Evolutionary conservation across 352 stramenopile genomes (phyloP).

Genomic region (Pythium biforme): DNA sequence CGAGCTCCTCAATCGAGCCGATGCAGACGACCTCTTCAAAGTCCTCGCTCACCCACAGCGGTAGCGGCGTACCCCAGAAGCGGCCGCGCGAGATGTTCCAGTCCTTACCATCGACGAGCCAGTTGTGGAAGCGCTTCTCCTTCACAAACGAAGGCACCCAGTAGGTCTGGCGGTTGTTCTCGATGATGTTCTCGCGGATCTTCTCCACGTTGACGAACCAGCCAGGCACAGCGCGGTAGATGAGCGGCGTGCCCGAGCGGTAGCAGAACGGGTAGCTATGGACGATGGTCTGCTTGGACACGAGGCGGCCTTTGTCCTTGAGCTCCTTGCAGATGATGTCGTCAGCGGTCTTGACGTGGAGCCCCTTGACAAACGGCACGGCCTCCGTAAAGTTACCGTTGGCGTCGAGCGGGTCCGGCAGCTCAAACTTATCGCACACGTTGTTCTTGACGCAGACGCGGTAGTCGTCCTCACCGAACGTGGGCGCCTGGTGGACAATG

Average conservation of each 20-base stretch:
- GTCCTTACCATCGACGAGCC: conserved; percentile 97
- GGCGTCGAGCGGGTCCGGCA: conserved; percentile 97
- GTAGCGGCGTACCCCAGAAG: conserved; percentile 99
- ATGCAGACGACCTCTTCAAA: conserved; percentile 97
- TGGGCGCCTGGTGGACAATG: conserved; percentile 98
- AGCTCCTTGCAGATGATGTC: conserved; percentile 94
- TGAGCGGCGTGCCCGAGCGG: conserved; percentile 99
- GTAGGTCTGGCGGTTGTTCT: conserved; percentile 86
- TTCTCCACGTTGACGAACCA: conserved; percentile 99
- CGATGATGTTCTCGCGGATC: conserved; percentile 95
- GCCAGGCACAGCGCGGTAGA: conserved; percentile 98
- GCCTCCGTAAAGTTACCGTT: conserved; percentile 95
- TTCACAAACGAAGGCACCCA: conserved; percentile 93
- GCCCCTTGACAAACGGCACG: conserved; percentile 91
- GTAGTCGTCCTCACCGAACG: conserved; percentile 99
- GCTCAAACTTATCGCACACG: conserved; percentile 93
- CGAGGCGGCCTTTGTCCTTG: conserved; percentile 93
- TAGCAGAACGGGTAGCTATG: conserved; percentile 99
- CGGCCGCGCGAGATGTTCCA: conserved; percentile 98
- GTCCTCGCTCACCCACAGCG: conserved; percentile 98
- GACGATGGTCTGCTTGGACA: conserved; percentile 96
- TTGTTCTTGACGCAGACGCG: conserved; percentile 96
- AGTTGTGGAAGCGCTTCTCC: conserved; percentile 99
- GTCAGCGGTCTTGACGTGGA: conserved; percentile 99
- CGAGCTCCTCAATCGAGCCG: conserved; percentile 96